Evolutionary conservation across 768 basidiomycete genomes (phyloP).

Genomic region (Cyathus striatus): DNA sequence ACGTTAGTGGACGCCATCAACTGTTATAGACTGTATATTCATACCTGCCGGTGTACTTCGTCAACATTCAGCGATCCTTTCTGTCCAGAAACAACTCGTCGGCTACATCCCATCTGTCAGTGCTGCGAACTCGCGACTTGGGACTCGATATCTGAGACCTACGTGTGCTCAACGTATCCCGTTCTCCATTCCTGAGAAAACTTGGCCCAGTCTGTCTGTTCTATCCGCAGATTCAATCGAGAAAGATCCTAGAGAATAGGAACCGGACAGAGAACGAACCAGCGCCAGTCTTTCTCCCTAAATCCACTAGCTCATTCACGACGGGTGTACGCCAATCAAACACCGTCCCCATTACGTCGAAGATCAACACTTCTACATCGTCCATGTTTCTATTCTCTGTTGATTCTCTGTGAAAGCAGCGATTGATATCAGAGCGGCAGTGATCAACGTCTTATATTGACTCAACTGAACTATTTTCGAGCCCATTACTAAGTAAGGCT

Average conservation of each 20-base stretch:
- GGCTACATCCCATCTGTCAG: constrained; percentile 23
- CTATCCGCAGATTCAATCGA: constrained; percentile 3
- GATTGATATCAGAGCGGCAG: too few relatives aligned
- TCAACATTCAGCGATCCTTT: constrained; percentile 49
- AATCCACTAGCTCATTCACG: constrained; percentile 20
- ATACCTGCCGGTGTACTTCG: constrained; percentile 50
- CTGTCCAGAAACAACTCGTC: constrained; percentile 36
- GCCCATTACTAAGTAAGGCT: too few relatives aligned
- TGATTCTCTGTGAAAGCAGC: too few relatives aligned
- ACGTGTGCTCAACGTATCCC: constrained; percentile 47
- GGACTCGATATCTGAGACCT: constrained; percentile 8
- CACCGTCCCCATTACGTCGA: constrained; percentile 48
- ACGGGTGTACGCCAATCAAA: constrained; percentile 39
- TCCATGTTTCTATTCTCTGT: constrained; percentile 12
- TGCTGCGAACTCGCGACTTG: neutral
- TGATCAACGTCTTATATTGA: too few relatives aligned
- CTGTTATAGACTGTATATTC: neutral
- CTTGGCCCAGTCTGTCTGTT: constrained; percentile 31
- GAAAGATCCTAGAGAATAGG: too few relatives aligned
- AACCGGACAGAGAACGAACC: constrained; percentile 14
- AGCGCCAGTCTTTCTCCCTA: constrained; percentile 21
- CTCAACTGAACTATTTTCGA: too few relatives aligned
- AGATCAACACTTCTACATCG: constrained; percentile 36
- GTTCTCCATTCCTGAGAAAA: constrained; percentile 57
- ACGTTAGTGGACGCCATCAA: neutral